Conservation (phyloP, 2,329 filamentous ascomycete genomes). For the Madurella mycetomatis region DNA sequence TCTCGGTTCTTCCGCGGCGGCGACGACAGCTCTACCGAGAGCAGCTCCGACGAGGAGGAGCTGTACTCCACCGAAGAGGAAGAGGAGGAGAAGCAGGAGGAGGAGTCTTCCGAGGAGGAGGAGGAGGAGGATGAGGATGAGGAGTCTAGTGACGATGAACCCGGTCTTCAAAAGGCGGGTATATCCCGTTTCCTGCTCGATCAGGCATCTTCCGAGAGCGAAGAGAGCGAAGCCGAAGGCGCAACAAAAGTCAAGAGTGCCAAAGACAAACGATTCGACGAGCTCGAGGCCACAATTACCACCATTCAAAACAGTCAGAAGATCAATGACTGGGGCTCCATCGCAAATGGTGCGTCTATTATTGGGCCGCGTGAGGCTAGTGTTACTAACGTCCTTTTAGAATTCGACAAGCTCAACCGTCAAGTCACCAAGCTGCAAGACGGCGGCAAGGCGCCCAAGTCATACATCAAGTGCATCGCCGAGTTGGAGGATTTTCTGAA, state of each 20-base stretch:
- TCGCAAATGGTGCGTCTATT: conserved; percentile 68
- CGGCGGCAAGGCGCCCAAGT: conserved; percentile 76
- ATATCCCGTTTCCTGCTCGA: conserved; percentile 80
- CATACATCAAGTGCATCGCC: conserved; percentile 87
- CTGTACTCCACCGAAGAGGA: conserved; percentile 74
- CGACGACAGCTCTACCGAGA: conserved; percentile 90
- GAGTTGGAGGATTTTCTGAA: conserved; percentile 94
- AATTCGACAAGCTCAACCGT: conserved; percentile 91
- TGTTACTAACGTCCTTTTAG: conserved; percentile 42
- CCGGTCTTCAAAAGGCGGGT: conserved; percentile 63
- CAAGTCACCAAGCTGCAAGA: conserved; percentile 75
- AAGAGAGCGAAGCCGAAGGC: conserved; percentile 78
- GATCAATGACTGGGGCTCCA: conserved; percentile 95
- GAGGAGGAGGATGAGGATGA: conserved; percentile 48
- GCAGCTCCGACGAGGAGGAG: conserved; percentile 93
- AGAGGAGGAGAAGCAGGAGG: conserved; percentile 52
- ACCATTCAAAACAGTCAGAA: conserved; percentile 95
- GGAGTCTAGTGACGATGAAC: conserved; percentile 60
- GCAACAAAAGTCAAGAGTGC: conserved; percentile 90
- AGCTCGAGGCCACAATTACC: conserved; percentile 84
- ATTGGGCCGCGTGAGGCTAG: background rate
- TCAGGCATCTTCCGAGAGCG: conserved; percentile 62
- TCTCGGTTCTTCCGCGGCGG: conserved; percentile 97
- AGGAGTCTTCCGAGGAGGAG: conserved; percentile 48
- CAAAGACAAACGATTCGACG: conserved; percentile 95